Evolutionary conservation across 352 stramenopile species (phyloP).

Genomic region (Globisporangium abappressorium): DNA sequence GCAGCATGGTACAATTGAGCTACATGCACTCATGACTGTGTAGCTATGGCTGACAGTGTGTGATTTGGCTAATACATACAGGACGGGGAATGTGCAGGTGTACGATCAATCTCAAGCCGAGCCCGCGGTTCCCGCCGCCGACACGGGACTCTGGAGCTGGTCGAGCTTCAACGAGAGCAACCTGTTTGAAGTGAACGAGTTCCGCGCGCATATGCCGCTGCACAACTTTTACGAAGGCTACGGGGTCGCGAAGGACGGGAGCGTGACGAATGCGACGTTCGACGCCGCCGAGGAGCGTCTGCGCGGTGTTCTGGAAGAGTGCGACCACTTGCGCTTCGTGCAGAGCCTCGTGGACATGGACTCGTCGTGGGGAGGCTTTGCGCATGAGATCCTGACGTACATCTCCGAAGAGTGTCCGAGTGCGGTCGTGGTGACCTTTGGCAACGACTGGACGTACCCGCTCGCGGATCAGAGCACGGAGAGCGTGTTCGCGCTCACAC

Average conservation of each 20-base stretch:
- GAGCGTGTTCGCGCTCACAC: slow-evolving; percentile 36
- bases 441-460: slow-evolving; percentile 76
- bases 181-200: slow-evolving; percentile 70
- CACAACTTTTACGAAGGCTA: slow-evolving; percentile 84
- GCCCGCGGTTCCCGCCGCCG: slow-evolving; percentile 1
- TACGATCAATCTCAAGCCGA: slow-evolving; percentile 47
- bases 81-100: slow-evolving; percentile 57
- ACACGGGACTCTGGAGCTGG: slow-evolving; percentile 61
- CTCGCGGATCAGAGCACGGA: slow-evolving; percentile 42
- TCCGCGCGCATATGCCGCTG: slow-evolving; percentile 70
- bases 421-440: slow-evolving; percentile 46
- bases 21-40: neutral
- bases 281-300: slow-evolving; percentile 63
- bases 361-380: slow-evolving; percentile 74
- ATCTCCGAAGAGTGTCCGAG: slow-evolving; percentile 67
- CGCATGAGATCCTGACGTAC: slow-evolving; percentile 69
- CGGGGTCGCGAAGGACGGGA: slow-evolving; percentile 43
- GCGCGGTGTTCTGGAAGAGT: slow-evolving; percentile 57
- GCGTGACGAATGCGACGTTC: slow-evolving; percentile 45
- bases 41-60: neutral
- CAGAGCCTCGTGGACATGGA: slow-evolving; percentile 79
- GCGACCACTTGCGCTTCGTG: slow-evolving; percentile 62
- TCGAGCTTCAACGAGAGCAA: slow-evolving; percentile 43
- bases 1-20: slow-evolving; percentile 32
- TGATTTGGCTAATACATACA: slow-evolving; percentile 14